These are phyloP conservation scores for Botrytis hyacinthi DNA, from an alignment of 2,329 filamentous ascomycete species.

Conservation along the genomic window DNA sequence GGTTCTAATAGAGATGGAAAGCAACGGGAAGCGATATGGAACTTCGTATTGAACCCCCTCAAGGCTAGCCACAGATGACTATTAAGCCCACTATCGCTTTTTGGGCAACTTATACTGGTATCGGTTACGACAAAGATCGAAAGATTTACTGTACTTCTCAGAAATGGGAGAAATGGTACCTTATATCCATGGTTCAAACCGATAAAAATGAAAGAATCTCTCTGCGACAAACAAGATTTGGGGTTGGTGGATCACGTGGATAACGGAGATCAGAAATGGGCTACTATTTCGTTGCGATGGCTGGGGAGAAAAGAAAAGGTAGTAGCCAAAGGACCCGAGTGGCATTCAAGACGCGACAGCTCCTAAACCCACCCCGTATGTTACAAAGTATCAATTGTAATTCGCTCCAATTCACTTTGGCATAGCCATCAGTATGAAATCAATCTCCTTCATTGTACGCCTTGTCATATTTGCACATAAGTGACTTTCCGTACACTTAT, in stretches of 20 bases:
- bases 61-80: not conserved
- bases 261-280: not conserved
- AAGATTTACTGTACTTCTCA: not conserved
- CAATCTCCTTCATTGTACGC: constrained; percentile 1
- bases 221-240: not conserved
- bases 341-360: not conserved
- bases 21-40: not conserved
- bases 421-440: not conserved
- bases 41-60: not conserved
- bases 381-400: not conserved
- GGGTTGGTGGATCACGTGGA: not conserved
- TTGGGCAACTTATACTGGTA: not conserved
- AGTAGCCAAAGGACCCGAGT: not conserved
- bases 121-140: not conserved
- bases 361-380: not conserved
- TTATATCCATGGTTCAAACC: not conserved
- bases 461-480: constrained; percentile 1
- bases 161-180: not conserved
- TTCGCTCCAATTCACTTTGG: not conserved
- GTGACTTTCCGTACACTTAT: constrained; percentile 7
- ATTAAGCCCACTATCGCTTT: too few species aligned
- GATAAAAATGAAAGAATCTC: not conserved
- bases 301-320: not conserved
- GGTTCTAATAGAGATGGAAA: not conserved
- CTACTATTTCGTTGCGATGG: not conserved